Base-by-base conservation (phyloP, 768 basidiomycete genomes). In the Rhodotorula sphaerocarpa region DNA sequence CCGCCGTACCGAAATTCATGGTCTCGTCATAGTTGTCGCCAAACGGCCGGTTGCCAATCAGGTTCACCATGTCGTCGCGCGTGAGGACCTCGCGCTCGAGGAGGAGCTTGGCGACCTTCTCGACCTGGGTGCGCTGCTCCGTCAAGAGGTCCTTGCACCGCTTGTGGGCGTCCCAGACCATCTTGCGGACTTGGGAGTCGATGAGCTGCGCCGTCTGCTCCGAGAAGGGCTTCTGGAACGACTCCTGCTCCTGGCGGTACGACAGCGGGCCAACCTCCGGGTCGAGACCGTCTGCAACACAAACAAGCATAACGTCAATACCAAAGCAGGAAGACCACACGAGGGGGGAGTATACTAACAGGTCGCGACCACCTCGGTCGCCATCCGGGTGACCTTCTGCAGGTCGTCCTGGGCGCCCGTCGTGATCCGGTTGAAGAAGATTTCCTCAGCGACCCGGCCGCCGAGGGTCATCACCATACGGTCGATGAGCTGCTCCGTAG, bases 401-500 rank as follows among this genome's bases (percentile, higher is more conserved):
- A 99, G 79, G 74, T 99, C 95, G 72, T 99, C 95, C 77, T 96
- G 91, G 5, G 95, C 95, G 65, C 95, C 95, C 5, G 93, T 92
- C 3, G 95, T 99, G 75, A 99, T 92, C 9, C 74, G 63, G 25
- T 89, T 89, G 73, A 99, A 99, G 79, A 97, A 95, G 61, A 99
- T 92, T 76, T 99, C 95, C 77, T 99, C 95, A 1, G 92, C 87
- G 12, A 97, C 93, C 55, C 95, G 87, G 16, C 95, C 95, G 60
- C 95, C 95, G 28, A 99, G 82, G 0, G 95, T 97, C 90, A 97
- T 96, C 76, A 90, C 92, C 78, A 99, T 97, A 57, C 90, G 82
- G 75, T 99, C 93, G 33, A 82, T 74, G 82, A 99, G 86, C 75
- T 97, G 92, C 50, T 91, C 90, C 0, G 89, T 91, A 11, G 92